These are phyloP conservation scores for Cystobasidium sp. DNA, from an alignment of 1,284 basidiomycete genomes.

Conservation along the genomic window DNA sequence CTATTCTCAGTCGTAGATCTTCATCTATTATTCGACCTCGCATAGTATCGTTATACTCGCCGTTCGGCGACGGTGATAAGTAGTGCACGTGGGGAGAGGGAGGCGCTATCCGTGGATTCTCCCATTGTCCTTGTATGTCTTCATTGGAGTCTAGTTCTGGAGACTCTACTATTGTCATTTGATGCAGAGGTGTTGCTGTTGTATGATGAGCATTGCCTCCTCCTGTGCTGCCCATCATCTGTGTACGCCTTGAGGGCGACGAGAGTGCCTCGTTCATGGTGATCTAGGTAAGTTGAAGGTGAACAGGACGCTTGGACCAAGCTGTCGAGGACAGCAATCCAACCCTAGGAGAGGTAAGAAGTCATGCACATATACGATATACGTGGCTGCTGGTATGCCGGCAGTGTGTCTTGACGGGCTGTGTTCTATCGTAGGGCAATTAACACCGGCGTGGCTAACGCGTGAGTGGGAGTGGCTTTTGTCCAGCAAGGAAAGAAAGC, in stretches of 20 bases:
- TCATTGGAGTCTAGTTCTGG: slow-evolving; percentile 9
- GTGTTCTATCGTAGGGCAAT: too few relatives aligned
- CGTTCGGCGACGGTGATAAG: background rate
- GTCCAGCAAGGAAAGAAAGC: too few relatives aligned
- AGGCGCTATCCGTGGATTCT: slow-evolving; percentile 11
- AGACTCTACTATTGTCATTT: slow-evolving; percentile 11
- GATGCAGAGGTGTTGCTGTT: background rate
- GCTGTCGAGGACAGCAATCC: too few relatives aligned
- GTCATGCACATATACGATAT: background rate
- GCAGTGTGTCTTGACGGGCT: background rate
- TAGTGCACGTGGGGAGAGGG: background rate
- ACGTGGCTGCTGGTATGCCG: background rate
- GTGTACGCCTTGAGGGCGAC: background rate
- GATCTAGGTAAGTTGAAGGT: background rate
- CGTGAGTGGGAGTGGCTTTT: too few relatives aligned
- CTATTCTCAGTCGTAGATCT: slow-evolving; percentile 79
- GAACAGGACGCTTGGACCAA: too few relatives aligned
- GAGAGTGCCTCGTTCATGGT: background rate
- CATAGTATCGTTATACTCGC: background rate
- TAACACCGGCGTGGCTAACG: too few relatives aligned
- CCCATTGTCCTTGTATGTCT: slow-evolving; percentile 1
- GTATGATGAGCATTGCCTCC: too few relatives aligned
- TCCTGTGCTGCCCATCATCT: background rate
- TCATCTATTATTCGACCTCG: slow-evolving; percentile 33
- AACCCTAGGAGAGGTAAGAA: too few relatives aligned